Evolutionary conservation across 495 filamentous ascomycete species (phyloP).

Genomic region (Parmelia sp.): DNA sequence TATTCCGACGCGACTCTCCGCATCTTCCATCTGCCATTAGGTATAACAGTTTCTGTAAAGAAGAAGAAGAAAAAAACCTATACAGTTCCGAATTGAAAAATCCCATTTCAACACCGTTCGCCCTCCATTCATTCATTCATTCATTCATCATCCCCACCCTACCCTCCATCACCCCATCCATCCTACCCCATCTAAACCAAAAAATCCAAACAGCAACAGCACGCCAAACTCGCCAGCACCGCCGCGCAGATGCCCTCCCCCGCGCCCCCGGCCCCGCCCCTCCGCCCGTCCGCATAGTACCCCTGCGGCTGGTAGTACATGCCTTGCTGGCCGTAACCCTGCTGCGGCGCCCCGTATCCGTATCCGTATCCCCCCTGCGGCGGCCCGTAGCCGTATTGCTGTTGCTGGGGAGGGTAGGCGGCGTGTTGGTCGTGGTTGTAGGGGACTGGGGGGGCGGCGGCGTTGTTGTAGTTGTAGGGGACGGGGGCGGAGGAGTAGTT

Average conservation of each 20-base stretch:
- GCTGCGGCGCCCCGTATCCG: constrained; percentile 5
- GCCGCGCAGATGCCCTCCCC: constrained; percentile 32
- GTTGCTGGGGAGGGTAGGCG: not conserved
- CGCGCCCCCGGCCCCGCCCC: constrained; percentile 16
- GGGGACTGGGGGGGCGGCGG: not conserved
- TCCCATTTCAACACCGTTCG: too few relatives aligned
- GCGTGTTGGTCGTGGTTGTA: constrained; percentile 1
- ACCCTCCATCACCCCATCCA: not conserved
- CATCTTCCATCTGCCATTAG: too few relatives aligned
- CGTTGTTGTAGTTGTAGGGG: not conserved
- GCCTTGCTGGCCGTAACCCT: constrained; percentile 12
- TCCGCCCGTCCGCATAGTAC: constrained; percentile 24
- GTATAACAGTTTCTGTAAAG: too few relatives aligned
- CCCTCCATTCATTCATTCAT: not conserved
- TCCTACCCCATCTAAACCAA: constrained; percentile 25
- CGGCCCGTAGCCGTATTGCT: not conserved
- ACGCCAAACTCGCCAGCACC: constrained; percentile 32
- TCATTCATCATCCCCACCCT: too few relatives aligned
- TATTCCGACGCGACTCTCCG: too few relatives aligned
- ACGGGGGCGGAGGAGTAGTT: not conserved
- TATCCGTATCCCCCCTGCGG: constrained; percentile 8
- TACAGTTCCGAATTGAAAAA: too few relatives aligned
- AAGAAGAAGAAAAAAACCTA: too few relatives aligned
- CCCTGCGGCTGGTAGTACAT: constrained; percentile 30
- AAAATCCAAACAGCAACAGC: constrained; percentile 40